Percentiles rank a stretch among this genome's conserved stretches.
phyloP scores from a whole-genome alignment of 2,329 filamentous ascomycete species.

The Penicillium sp. region DNA sequence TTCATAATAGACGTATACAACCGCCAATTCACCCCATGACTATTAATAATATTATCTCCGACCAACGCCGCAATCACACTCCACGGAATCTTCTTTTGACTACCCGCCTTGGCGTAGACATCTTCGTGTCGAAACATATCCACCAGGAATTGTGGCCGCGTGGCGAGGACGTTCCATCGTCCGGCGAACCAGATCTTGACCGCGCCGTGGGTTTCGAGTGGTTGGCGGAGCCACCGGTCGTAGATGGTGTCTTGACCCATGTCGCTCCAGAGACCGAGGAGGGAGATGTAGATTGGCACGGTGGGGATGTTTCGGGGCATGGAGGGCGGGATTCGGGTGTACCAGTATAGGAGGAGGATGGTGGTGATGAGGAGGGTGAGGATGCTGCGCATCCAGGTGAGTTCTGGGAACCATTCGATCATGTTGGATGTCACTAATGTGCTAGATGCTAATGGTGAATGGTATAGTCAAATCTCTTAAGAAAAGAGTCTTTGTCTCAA shows the following conservation, averaged over 20 bases:
- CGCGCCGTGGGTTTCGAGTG: slow-evolving; percentile 45
- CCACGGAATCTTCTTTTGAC: slow-evolving; percentile 50
- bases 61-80: slow-evolving; percentile 47
- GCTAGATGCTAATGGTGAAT: not conserved
- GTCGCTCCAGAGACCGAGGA: slow-evolving; percentile 35
- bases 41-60: slow-evolving; percentile 51
- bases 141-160: slow-evolving; percentile 51
- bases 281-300: slow-evolving; percentile 36
- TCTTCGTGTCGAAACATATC: slow-evolving; percentile 46
- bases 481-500: not conserved
- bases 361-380: slow-evolving; percentile 15
- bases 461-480: not conserved
- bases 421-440: slow-evolving; percentile 6
- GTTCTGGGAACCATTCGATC: slow-evolving; percentile 10
- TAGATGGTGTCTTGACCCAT: slow-evolving; percentile 36
- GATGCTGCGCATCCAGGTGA: slow-evolving; percentile 13
- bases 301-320: slow-evolving; percentile 31
- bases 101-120: slow-evolving; percentile 48
- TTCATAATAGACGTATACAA: slow-evolving; percentile 46
- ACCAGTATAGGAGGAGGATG: slow-evolving; percentile 29
- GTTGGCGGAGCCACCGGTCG: slow-evolving; percentile 32
- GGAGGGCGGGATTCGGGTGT: slow-evolving; percentile 29
- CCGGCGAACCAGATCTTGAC: slow-evolving; percentile 59
- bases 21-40: slow-evolving; percentile 46
- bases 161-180: slow-evolving; percentile 57